These are phyloP conservation scores for Talaromyces amestolkiae DNA, from an alignment of 2,329 filamentous ascomycete species.

Conservation along the genomic window DNA sequence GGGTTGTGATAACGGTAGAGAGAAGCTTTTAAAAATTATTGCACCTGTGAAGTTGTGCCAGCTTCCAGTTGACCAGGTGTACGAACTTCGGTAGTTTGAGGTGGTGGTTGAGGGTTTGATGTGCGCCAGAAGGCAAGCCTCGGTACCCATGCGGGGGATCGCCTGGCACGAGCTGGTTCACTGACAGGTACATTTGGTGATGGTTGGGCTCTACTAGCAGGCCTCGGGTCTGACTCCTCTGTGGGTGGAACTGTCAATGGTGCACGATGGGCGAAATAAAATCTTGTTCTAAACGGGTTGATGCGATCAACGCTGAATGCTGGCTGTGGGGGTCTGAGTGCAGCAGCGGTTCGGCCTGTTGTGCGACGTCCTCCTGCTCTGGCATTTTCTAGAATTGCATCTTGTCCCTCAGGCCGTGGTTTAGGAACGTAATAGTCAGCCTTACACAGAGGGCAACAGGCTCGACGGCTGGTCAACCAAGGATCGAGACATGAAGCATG, in stretches of 20 bases:
- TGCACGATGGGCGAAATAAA: slow-evolving; percentile 37
- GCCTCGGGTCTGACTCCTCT: slow-evolving; percentile 26
- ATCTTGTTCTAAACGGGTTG: slow-evolving; percentile 33
- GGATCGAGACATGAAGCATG: slow-evolving; percentile 94
- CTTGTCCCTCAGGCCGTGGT: slow-evolving; percentile 63
- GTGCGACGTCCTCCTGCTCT: slow-evolving; percentile 31
- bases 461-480: slow-evolving; percentile 89
- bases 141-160: slow-evolving; percentile 3
- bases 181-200: background rate
- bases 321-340: slow-evolving; percentile 34
- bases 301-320: slow-evolving; percentile 35
- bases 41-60: slow-evolving; percentile 12
- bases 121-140: slow-evolving; percentile 6
- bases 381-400: slow-evolving; percentile 29
- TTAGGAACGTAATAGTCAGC: slow-evolving; percentile 97
- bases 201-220: background rate
- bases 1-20: background rate
- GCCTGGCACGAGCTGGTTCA: slow-evolving; percentile 1
- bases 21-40: background rate
- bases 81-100: slow-evolving; percentile 13
- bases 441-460: slow-evolving; percentile 96
- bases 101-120: background rate
- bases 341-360: slow-evolving; percentile 25
- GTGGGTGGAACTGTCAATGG: slow-evolving; percentile 32
- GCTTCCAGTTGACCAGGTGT: slow-evolving; percentile 27